These are phyloP conservation scores for Pisolithus orientalis DNA, from an alignment of 768 basidiomycete genomes.

Conservation along the genomic window DNA sequence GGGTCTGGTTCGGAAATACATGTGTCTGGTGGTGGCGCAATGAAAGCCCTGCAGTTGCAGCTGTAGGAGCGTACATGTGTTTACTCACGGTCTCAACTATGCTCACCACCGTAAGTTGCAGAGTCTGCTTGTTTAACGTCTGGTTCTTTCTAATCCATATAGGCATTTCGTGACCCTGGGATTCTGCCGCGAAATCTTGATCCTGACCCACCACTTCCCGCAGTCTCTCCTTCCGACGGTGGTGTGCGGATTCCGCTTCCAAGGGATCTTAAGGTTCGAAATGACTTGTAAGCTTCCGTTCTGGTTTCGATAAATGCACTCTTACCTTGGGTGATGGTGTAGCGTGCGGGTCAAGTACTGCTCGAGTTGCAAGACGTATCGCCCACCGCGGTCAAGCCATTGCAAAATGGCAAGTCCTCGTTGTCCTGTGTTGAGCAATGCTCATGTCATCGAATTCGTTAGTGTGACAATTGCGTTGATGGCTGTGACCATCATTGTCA, in stretches of 20 bases:
- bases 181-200: constrained; percentile 87
- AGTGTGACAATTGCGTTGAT: constrained; percentile 98
- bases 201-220: constrained; percentile 73
- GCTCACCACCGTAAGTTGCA: constrained; percentile 60
- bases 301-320: too few species aligned
- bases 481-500: constrained; percentile 90
- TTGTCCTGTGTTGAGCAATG: neutral
- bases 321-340: neutral
- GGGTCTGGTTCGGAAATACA: constrained; percentile 84
- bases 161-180: constrained; percentile 82
- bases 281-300: constrained; percentile 55
- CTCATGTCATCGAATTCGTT: constrained; percentile 2
- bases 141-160: neutral
- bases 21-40: constrained; percentile 87
- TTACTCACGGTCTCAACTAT: constrained; percentile 69
- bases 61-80: constrained; percentile 55
- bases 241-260: constrained; percentile 62
- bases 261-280: constrained; percentile 72
- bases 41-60: constrained; percentile 63
- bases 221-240: constrained; percentile 57
- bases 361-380: constrained; percentile 85
- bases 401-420: constrained; percentile 76
- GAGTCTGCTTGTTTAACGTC: constrained; percentile 2
- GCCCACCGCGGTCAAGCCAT: constrained; percentile 91
- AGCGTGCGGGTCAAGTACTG: constrained; percentile 94